Evolutionary conservation across 768 basidiomycete species (phyloP).

Genomic region (Psilocybe azurescens): DNA sequence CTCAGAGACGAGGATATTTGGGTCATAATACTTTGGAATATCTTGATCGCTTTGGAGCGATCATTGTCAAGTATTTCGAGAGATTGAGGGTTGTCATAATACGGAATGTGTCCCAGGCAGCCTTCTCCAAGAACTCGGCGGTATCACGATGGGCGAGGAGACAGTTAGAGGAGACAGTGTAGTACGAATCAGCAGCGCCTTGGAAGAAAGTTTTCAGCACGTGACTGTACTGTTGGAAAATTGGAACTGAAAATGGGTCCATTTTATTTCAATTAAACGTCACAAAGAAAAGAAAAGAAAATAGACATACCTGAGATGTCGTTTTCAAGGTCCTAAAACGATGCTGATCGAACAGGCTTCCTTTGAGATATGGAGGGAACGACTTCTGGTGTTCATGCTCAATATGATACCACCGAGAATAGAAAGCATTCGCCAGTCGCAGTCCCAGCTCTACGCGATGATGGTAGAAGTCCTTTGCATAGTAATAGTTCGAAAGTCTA

Average conservation of each 20-base stretch:
- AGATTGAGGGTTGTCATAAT: neutral
- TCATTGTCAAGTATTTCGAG: neutral
- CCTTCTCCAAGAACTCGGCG: neutral
- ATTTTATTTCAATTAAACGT: neutral
- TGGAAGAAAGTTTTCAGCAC: neutral
- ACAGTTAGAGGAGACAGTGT: neutral
- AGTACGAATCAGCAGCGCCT: neutral
- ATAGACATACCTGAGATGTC: neutral
- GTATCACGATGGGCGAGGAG: neutral
- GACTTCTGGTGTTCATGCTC: neutral
- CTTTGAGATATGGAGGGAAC: neutral
- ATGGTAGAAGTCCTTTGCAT: neutral
- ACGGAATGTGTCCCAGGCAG: slow-evolving; percentile 1
- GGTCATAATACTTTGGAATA: neutral
- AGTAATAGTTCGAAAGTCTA: neutral
- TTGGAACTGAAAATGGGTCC: neutral
- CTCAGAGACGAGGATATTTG: neutral
- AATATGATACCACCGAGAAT: neutral
- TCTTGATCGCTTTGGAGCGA: neutral
- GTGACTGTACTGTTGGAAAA: neutral
- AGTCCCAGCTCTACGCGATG: neutral
- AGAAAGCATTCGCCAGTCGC: neutral
- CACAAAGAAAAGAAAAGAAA: neutral
- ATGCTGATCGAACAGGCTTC: neutral
- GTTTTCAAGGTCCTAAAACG: neutral